Conservation (phyloP, 768 basidiomycete species). For the Mycena crocata region DNA sequence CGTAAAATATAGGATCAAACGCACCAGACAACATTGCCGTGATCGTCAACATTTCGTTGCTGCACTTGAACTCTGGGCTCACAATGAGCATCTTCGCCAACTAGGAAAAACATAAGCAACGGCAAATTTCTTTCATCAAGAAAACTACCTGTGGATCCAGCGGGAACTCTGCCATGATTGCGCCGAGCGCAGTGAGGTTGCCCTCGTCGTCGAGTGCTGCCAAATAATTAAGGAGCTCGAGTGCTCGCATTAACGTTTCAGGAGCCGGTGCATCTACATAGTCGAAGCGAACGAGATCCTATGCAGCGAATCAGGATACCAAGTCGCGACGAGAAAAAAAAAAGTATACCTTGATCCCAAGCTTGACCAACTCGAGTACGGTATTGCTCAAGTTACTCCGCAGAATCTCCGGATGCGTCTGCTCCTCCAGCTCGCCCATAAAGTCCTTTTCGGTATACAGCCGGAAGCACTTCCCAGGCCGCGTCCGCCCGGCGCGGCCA, state of each 20-base stretch:
- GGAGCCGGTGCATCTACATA: slow-evolving; percentile 95
- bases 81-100: slow-evolving; percentile 94
- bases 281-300: slow-evolving; percentile 90
- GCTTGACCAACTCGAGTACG: slow-evolving; percentile 92
- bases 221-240: slow-evolving; percentile 93
- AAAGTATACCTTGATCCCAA: slow-evolving; percentile 81
- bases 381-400: slow-evolving; percentile 94
- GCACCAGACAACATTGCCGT: slow-evolving; percentile 95
- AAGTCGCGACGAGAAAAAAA: slow-evolving; percentile 4
- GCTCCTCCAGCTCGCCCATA: slow-evolving; percentile 94
- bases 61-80: slow-evolving; percentile 95
- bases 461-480: slow-evolving; percentile 97
- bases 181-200: slow-evolving; percentile 85
- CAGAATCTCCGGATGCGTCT: slow-evolving; percentile 97
- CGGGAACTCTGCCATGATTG: slow-evolving; percentile 97
- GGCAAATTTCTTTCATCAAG: too few relatives aligned
- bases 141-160: slow-evolving; percentile 92
- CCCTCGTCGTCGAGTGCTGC: slow-evolving; percentile 96
- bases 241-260: slow-evolving; percentile 96
- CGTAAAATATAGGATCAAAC: slow-evolving; percentile 33
- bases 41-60: slow-evolving; percentile 94
- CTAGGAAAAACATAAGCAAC: slow-evolving; percentile 49
- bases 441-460: slow-evolving; percentile 98
- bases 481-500: slow-evolving; percentile 94
- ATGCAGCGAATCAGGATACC: slow-evolving; percentile 9